These are phyloP conservation scores for Mycena galericulata DNA, from an alignment of 768 basidiomycete species.

Conservation along the genomic window DNA sequence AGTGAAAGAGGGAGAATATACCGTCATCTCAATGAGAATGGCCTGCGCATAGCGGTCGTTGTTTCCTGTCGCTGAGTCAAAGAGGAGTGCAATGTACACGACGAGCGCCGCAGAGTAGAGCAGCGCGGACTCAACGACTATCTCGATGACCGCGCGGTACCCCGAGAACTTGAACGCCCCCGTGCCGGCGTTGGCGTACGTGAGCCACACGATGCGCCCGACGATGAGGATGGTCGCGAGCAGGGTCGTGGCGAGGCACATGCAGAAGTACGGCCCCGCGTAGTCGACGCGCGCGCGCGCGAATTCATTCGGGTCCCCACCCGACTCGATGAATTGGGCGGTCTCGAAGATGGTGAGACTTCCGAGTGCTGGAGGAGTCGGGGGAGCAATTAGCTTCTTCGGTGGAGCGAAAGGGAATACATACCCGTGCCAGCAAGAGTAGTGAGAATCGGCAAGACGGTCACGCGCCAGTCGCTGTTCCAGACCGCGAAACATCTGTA, in stretches of 20 bases:
- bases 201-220: too few species aligned
- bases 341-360: conserved; percentile 22
- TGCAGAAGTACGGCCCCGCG: conserved; percentile 25
- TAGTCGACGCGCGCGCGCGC: too few species aligned
- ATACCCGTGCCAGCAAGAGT: conserved; percentile 29
- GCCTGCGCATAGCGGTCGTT: conserved; percentile 21
- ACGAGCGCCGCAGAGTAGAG: conserved; percentile 18
- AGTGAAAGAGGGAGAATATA: neutral
- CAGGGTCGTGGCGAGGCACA: too few species aligned
- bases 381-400: neutral
- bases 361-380: conserved; percentile 10
- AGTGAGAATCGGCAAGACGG: conserved; percentile 30
- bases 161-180: too few species aligned
- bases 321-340: conserved; percentile 12
- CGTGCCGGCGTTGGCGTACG: too few species aligned
- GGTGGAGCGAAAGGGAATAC: neutral
- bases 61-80: conserved; percentile 13
- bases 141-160: too few species aligned
- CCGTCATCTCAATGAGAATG: conserved; percentile 20
- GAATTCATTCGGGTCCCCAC: conserved; percentile 30
- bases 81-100: conserved; percentile 24
- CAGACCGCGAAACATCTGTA: conserved; percentile 49
- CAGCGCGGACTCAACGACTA: too few species aligned
- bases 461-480: conserved; percentile 27
- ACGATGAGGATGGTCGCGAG: too few species aligned